Conservation (phyloP, 1,139 yeast species). For the Candida pseudocylindracea region DNA sequence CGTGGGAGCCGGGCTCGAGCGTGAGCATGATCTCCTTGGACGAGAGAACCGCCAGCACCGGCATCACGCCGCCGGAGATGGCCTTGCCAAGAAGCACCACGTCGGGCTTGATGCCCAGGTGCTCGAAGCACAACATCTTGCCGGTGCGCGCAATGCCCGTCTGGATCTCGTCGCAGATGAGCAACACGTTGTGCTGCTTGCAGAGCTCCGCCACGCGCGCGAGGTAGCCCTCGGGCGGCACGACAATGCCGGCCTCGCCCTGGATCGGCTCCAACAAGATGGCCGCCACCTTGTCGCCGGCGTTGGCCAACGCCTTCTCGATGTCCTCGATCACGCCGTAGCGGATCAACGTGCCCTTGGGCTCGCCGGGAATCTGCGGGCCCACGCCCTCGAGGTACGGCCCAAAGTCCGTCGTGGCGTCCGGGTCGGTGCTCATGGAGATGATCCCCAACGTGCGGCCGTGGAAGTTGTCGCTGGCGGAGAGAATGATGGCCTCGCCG, state of each 20-base stretch:
- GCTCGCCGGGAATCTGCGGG: constrained; percentile 49
- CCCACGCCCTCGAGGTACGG: constrained; percentile 78
- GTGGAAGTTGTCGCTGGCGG: constrained; percentile 82
- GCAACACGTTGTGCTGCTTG: constrained; percentile 60
- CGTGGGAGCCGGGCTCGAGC: constrained; percentile 90
- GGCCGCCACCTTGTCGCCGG: constrained; percentile 86
- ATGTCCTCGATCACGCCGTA: constrained; percentile 75
- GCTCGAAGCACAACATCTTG: constrained; percentile 79
- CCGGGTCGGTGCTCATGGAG: constrained; percentile 92
- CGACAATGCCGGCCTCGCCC: constrained; percentile 97
- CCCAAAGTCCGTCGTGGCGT: constrained; percentile 75
- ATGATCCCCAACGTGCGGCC: constrained; percentile 92
- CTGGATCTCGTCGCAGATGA: constrained; percentile 93
- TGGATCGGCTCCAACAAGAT: constrained; percentile 88
- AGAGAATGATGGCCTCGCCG: constrained; percentile 68
- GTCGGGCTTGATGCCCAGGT: constrained; percentile 66
- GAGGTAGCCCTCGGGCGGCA: constrained; percentile 72
- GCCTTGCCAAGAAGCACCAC: constrained; percentile 83
- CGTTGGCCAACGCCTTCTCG: constrained; percentile 58
- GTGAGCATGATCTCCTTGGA: constrained; percentile 77
- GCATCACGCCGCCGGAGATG: constrained; percentile 84
- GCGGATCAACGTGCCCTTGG: constrained; percentile 30
- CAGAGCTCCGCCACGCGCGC: constrained; percentile 54
- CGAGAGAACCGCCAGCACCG: constrained; percentile 79
- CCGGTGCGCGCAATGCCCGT: constrained; percentile 98